These are phyloP conservation scores for Alnus rubra DNA, from an alignment of 306 rosid species.

Conservation along the genomic window DNA sequence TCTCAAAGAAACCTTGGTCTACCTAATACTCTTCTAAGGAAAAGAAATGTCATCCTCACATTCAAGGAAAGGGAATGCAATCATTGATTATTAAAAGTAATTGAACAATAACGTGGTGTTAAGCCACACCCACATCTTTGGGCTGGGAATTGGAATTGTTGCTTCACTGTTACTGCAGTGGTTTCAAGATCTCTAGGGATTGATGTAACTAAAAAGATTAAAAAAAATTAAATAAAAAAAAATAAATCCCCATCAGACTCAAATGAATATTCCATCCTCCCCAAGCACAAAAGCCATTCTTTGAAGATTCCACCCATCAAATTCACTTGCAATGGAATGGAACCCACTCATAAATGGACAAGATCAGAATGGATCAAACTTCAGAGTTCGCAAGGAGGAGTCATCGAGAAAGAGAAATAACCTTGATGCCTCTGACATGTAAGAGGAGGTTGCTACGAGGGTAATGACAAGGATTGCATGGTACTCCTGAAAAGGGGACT, in stretches of 20 bases:
- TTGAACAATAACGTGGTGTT: background rate
- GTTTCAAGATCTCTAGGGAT: slow-evolving; percentile 46
- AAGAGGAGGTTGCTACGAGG: too few relatives aligned
- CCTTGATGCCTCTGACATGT: too few relatives aligned
- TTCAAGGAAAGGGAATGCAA: too few relatives aligned
- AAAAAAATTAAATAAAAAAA: background rate
- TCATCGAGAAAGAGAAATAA: too few relatives aligned
- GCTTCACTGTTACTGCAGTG: background rate
- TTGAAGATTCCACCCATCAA: slow-evolving; percentile 42
- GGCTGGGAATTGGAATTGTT: slow-evolving; percentile 8
- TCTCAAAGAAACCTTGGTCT: too few relatives aligned
- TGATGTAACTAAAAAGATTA: slow-evolving; percentile 17
- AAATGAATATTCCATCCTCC: slow-evolving; percentile 38
- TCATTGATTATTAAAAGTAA: background rate
- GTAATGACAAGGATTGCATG: too few relatives aligned
- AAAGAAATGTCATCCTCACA: too few relatives aligned
- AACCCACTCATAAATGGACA: slow-evolving; percentile 47
- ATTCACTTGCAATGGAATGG: slow-evolving; percentile 39
- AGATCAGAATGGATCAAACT: slow-evolving; percentile 33
- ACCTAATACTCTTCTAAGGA: too few relatives aligned
- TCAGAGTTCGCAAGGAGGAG: background rate
- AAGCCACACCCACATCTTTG: background rate
- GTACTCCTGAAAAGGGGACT: too few relatives aligned
- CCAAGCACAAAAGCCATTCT: slow-evolving; percentile 6
- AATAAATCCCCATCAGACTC: background rate